phyloP scores from a whole-genome alignment of 2,329 filamentous ascomycete genomes.

The Diaporthe citriasiana region DNA sequence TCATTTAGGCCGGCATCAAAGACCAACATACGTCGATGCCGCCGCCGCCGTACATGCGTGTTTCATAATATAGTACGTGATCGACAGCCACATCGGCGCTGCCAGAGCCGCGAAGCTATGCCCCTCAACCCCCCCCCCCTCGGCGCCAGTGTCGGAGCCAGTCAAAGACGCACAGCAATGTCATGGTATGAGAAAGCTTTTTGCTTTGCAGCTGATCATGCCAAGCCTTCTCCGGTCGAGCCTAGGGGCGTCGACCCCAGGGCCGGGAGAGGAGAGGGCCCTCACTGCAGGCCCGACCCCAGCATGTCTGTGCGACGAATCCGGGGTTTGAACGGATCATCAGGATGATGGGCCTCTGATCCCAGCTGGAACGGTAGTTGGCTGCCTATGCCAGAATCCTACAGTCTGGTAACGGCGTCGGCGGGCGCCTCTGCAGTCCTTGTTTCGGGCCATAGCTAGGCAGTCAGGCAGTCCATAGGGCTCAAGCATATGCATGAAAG shows the following conservation, averaged over 20 bases:
- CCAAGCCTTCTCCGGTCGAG: slow-evolving; percentile 31
- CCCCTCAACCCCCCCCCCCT: neutral
- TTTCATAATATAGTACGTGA: slow-evolving; percentile 30
- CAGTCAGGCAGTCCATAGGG: slow-evolving; percentile 29
- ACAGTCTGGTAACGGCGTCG: slow-evolving; percentile 29
- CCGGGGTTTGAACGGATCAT: slow-evolving; percentile 30
- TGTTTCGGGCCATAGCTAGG: slow-evolving; percentile 28
- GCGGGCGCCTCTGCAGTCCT: slow-evolving; percentile 32
- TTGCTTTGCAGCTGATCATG: slow-evolving; percentile 31
- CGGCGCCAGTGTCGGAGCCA: slow-evolving; percentile 1
- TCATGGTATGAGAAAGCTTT: neutral
- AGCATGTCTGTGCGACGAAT: slow-evolving; percentile 34
- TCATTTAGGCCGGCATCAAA: slow-evolving; percentile 19
- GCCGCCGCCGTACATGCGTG: slow-evolving; percentile 23
- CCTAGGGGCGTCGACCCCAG: slow-evolving; percentile 3
- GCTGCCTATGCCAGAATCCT: slow-evolving; percentile 20
- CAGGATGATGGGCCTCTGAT: slow-evolving; percentile 19
- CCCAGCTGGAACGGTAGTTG: slow-evolving; percentile 33
- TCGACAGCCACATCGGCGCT: slow-evolving; percentile 22
- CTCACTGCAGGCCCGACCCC: slow-evolving; percentile 20
- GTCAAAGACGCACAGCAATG: slow-evolving; percentile 17
- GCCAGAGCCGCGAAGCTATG: slow-evolving; percentile 25
- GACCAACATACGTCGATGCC: slow-evolving; percentile 21
- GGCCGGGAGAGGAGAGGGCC: slow-evolving; percentile 13
- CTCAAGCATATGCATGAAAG: slow-evolving; percentile 34